phyloP scores from a whole-genome alignment of 305 asterid species.

The Plantago lanceolata region DNA sequence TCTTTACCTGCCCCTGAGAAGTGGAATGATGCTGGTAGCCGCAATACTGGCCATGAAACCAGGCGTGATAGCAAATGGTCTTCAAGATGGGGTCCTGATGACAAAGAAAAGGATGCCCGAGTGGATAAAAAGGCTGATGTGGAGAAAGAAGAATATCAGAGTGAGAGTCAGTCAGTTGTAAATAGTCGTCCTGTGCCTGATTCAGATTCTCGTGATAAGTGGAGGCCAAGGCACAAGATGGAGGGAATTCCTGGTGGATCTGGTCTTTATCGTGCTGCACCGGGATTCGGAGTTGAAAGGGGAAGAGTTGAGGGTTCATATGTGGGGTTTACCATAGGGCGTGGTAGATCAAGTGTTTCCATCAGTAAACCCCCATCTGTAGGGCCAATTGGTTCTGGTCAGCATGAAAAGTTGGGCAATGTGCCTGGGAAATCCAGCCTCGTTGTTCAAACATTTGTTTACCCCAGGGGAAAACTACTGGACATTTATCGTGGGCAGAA shows the following conservation, averaged over 20 bases:
- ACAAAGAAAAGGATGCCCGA: conserved; percentile 81
- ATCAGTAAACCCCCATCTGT: conserved; percentile 42
- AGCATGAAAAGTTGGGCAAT: conserved; percentile 38
- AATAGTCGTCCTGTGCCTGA: conserved; percentile 61
- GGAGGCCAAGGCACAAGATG: conserved; percentile 99
- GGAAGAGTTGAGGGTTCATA: conserved; percentile 71
- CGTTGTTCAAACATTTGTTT: conserved; percentile 40
- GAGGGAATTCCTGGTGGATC: conserved; percentile 64
- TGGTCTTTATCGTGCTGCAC: conserved; percentile 78
- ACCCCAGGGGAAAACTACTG: conserved; percentile 89
- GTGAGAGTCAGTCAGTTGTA: conserved; percentile 58
- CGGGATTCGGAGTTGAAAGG: conserved; percentile 89
- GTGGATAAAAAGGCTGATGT: conserved; percentile 59
- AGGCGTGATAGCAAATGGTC: conserved; percentile 97
- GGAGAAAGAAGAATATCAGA: conserved; percentile 72
- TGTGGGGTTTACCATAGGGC: conserved; percentile 84
- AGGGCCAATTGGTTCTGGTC: conserved; percentile 51
- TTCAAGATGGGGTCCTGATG: conserved; percentile 96
- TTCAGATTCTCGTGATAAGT: conserved; percentile 89
- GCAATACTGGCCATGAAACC: conserved; percentile 65
- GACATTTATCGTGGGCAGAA: conserved; percentile 81
- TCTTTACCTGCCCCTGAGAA: conserved; percentile 58
- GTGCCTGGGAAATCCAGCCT: conserved; percentile 46
- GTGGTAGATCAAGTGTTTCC: conserved; percentile 66
- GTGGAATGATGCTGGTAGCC: conserved; percentile 74